phyloP scores from a whole-genome alignment of 1,284 basidiomycete genomes.

The Irpex sp. region DNA sequence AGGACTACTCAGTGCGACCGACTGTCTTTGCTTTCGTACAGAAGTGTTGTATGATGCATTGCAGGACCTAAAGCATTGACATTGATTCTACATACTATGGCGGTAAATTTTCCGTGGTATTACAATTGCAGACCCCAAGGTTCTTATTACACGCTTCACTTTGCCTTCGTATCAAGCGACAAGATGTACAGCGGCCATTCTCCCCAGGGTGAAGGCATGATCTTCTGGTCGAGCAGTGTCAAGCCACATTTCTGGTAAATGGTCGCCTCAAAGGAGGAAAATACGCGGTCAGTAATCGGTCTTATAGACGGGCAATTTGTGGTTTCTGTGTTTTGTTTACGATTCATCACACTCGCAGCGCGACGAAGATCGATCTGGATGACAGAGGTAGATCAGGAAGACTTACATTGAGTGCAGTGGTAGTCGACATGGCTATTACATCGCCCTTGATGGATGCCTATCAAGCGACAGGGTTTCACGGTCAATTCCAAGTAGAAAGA shows the following conservation, averaged over 20 bases:
- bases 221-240: slow-evolving; percentile 12
- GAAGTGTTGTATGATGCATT: too few relatives aligned
- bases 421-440: slow-evolving; percentile 10
- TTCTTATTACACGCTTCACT: not conserved
- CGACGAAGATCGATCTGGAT: not conserved
- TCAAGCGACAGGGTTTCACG: not conserved
- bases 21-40: too few relatives aligned
- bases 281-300: slow-evolving; percentile 4
- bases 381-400: slow-evolving; percentile 7
- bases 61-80: too few relatives aligned
- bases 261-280: slow-evolving; percentile 12
- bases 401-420: slow-evolving; percentile 12
- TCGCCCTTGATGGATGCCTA: slow-evolving; percentile 4
- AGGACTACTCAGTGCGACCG: too few relatives aligned
- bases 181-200: slow-evolving; percentile 21
- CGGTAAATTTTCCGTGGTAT: too few relatives aligned
- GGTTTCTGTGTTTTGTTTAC: not conserved
- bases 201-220: slow-evolving; percentile 18
- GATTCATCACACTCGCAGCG: too few relatives aligned
- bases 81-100: too few relatives aligned
- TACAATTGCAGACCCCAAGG: not conserved
- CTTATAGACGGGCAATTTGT: not conserved
- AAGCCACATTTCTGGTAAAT: slow-evolving; percentile 20
- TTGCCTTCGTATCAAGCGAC: slow-evolving; percentile 7
- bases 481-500: not conserved